Percentiles rank a stretch among this genome's conserved stretches.
These are phyloP conservation scores for Beta vulgaris DNA, from an alignment of 148 eudicot genomes.

Conservation along the genomic window DNA sequence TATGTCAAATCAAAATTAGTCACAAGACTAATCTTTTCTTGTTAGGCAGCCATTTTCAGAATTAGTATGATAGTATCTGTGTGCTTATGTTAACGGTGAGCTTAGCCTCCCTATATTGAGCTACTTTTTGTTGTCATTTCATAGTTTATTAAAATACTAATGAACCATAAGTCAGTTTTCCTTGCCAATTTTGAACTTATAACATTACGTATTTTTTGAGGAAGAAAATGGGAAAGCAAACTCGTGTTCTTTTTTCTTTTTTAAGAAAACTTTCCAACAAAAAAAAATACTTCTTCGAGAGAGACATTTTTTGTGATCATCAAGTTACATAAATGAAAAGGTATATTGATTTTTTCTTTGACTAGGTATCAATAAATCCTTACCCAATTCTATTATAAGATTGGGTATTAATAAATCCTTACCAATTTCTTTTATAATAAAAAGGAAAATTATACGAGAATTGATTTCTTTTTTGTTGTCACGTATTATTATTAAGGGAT, in stretches of 20 bases:
- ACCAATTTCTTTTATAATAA: not conserved
- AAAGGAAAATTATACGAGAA: too few relatives aligned
- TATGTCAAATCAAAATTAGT: not conserved
- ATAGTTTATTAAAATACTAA: too few relatives aligned
- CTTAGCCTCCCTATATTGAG: not conserved
- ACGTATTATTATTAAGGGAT: too few relatives aligned
- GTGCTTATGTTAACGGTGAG: conserved; percentile 4
- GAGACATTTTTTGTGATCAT: not conserved
- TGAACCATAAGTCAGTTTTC: not conserved
- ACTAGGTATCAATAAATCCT: not conserved
- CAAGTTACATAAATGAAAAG: not conserved
- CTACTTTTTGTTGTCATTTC: not conserved
- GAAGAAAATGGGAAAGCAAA: not conserved
- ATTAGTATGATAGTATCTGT: not conserved
- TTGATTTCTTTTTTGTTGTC: too few relatives aligned
- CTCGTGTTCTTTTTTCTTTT: not conserved
- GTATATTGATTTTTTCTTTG: conserved; percentile 1
- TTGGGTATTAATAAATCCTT: not conserved
- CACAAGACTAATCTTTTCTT: not conserved
- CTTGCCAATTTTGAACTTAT: not conserved
- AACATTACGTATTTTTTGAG: not conserved
- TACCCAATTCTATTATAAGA: not conserved
- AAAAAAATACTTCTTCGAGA: not conserved
- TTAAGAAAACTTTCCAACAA: not conserved
- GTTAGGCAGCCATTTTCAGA: conserved; percentile 20